Evolutionary conservation across 2,329 filamentous ascomycete species (phyloP), one percentile per base, ranked within the genome.

Genomic region (Diatrype stigma): DNA sequence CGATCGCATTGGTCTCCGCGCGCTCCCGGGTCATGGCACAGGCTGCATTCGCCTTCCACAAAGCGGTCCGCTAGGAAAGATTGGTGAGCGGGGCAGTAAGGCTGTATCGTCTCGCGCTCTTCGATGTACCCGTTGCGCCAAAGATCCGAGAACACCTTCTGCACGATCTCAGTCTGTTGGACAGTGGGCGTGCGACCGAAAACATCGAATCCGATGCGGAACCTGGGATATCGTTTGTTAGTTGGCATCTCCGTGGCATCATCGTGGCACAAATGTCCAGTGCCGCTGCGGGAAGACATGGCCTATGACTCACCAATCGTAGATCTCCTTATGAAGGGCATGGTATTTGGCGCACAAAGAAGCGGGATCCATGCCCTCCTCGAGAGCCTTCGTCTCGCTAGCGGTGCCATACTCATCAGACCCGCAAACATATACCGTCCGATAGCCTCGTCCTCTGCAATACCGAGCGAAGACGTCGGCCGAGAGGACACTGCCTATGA

Each of bases 181-280:
- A 82, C 73, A 17, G 93, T 97, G 3, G 92, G 90, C 5, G 94
- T 97, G 53, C 92, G 87, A 56, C 92, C 94, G 67, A 97, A 99
- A 70, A 92, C 86, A 73, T 97, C 93, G 67, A 97, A 97, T 52
- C 82, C 85, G 65, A 97, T 93, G 66, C 91, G 84, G 74, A 99
- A 99, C 90, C 93, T 96, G 70, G 95, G 82, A 72, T 96, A 97
- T 58, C 96, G 87, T 46, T 88, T 89, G 63, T 90, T 85, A 73
- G 40, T 12, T 44, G 40, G 21, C 22, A 28, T n/a, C n/a, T n/a
- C n/a, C n/a, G n/a, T n/a, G n/a, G n/a, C n/a, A n/a, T n/a, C n/a
- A n/a, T n/a, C n/a, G n/a, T n/a, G n/a, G n/a, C n/a, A n/a, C n/a
- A n/a, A n/a, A n/a, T n/a, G n/a, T n/a, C n/a, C n/a, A n/a, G n/a